Evolutionary conservation across 805 yeast species (phyloP).

Genomic region (Candida manassasensis): DNA sequence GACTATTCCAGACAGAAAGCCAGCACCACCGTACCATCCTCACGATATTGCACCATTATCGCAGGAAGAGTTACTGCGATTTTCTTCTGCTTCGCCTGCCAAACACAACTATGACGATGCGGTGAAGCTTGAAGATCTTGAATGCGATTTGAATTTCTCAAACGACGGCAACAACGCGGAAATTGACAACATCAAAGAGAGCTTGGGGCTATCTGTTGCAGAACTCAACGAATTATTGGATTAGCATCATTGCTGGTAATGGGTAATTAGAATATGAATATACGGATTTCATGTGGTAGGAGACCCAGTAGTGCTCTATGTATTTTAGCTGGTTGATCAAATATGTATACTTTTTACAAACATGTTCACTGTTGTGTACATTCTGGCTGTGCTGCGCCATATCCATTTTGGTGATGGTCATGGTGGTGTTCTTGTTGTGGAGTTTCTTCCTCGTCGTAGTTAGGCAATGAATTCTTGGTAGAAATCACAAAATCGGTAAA

Average conservation of each 20-base stretch:
- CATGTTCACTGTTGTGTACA: constrained; percentile 32
- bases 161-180: constrained; percentile 6
- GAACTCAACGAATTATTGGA: constrained; percentile 36
- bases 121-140: constrained; percentile 11
- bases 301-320: no score
- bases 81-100: constrained; percentile 12
- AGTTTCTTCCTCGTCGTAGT: constrained; percentile 19
- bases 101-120: constrained; percentile 7
- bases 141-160: constrained; percentile 8
- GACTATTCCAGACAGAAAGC: constrained; percentile 18
- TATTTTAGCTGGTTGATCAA: neutral
- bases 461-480: constrained; percentile 23
- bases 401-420: constrained; percentile 6
- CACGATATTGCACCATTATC: constrained; percentile 38
- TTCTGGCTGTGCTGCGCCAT: constrained; percentile 13
- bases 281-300: neutral
- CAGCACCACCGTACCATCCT: constrained; percentile 42
- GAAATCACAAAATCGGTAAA: constrained; percentile 31
- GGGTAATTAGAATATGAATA: neutral
- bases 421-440: constrained; percentile 11
- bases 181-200: constrained; percentile 11
- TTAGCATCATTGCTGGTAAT: constrained; percentile 9
- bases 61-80: constrained; percentile 16
- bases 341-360: constrained; percentile 5
- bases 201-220: constrained; percentile 26